These are phyloP conservation scores for Carex cristatella DNA, from an alignment of 176 grass and related monocot species.

Conservation along the genomic window DNA sequence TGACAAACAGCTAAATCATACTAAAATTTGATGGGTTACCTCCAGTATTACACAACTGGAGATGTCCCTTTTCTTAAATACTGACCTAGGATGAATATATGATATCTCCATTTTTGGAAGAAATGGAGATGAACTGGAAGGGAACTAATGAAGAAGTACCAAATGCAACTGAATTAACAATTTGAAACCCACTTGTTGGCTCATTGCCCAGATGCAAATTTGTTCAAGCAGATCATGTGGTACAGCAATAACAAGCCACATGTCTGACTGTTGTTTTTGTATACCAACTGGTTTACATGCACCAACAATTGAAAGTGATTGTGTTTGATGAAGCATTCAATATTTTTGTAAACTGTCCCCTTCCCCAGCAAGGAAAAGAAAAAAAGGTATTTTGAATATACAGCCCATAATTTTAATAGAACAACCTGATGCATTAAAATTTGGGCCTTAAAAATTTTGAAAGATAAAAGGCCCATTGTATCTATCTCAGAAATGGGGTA, in stretches of 20 bases:
- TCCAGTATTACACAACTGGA: not conserved
- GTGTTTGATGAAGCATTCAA: not conserved
- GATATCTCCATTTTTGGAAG: no score
- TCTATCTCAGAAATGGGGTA: not conserved
- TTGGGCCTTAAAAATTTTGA: not conserved
- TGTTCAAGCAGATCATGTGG: constrained; percentile 13
- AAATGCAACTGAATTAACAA: not conserved
- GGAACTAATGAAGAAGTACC: not conserved
- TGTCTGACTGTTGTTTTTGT: not conserved
- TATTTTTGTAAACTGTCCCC: not conserved
- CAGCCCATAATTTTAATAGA: no score
- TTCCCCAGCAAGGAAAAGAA: not conserved
- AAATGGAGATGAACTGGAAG: not conserved
- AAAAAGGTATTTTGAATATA: no score
- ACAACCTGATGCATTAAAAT: not conserved
- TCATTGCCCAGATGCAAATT: not conserved
- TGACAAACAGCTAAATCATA: not conserved
- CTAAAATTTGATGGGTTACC: not conserved
- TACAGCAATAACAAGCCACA: not conserved
- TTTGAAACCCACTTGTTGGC: not conserved
- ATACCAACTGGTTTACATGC: not conserved
- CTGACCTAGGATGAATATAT: not conserved
- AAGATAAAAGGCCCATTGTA: not conserved
- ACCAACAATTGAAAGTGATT: constrained; percentile 5
- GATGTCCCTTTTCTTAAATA: not conserved